A percentile compares a stretch with the other conserved stretches of the same genome.
These are phyloP conservation scores for Mucor irregularis DNA, from an alignment of 371 early-diverging fungal genomes.

Conservation along the genomic window DNA sequence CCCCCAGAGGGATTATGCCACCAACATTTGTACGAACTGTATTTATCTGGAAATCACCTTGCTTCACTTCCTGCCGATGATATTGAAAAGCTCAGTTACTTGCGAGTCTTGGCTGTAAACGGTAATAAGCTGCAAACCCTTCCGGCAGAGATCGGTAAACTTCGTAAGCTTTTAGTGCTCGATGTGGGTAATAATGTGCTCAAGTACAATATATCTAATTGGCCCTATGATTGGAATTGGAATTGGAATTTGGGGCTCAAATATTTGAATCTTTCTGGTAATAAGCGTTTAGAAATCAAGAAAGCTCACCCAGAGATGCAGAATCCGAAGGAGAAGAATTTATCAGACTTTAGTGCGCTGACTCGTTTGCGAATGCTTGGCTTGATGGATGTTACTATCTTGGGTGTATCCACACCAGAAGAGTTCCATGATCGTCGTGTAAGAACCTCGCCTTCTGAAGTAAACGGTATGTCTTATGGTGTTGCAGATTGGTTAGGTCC, in stretches of 20 bases:
- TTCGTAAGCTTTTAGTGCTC: slow-evolving; percentile 70
- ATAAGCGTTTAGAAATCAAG: slow-evolving; percentile 86
- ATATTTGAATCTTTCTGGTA: slow-evolving; percentile 90
- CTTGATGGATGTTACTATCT: slow-evolving; percentile 85
- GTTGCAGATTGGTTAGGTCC: slow-evolving; percentile 84
- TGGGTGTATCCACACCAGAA: slow-evolving; percentile 79
- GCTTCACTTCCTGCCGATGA: slow-evolving; percentile 86
- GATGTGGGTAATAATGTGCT: slow-evolving; percentile 89
- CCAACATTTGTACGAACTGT: slow-evolving; percentile 69
- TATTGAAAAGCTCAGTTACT: slow-evolving; percentile 68
- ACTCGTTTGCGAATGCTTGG: slow-evolving; percentile 79
- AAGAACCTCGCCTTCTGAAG: slow-evolving; percentile 81
- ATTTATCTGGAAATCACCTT: slow-evolving; percentile 85
- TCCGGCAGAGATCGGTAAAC: slow-evolving; percentile 90
- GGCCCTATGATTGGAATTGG: slow-evolving; percentile 98
- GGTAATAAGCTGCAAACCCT: slow-evolving; percentile 89
- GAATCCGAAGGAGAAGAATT: slow-evolving; percentile 53
- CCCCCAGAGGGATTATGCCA: slow-evolving; percentile 58
- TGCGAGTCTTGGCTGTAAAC: slow-evolving; percentile 82
- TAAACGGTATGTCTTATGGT: slow-evolving; percentile 83
- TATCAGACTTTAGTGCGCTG: slow-evolving; percentile 79
- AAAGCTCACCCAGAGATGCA: slow-evolving; percentile 54
- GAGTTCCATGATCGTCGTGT: slow-evolving; percentile 82
- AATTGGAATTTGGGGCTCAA: slow-evolving; percentile 90
- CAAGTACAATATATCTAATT: slow-evolving; percentile 92